A percentile compares a stretch with the other conserved stretches of the same genome.
These are phyloP conservation scores for Aspergillus wentii DNA, from an alignment of 495 filamentous ascomycete species.

Conservation along the genomic window DNA sequence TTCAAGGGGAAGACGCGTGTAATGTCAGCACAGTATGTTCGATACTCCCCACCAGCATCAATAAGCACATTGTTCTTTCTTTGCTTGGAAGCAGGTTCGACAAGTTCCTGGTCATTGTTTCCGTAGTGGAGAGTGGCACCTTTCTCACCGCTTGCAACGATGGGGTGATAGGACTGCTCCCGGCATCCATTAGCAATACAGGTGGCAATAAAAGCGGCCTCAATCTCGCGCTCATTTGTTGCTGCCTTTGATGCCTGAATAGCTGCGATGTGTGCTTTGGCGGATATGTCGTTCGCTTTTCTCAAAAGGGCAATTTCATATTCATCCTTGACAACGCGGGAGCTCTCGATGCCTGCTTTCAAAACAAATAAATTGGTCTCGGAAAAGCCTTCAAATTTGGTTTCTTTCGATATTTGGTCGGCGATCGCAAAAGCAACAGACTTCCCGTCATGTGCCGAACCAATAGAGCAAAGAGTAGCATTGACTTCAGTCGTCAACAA, in stretches of 20 bases:
- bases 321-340: constrained; percentile 73
- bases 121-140: constrained; percentile 87
- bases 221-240: constrained; percentile 76
- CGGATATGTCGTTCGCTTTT: constrained; percentile 77
- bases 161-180: constrained; percentile 80
- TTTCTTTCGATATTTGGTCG: constrained; percentile 60
- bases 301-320: constrained; percentile 81
- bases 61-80: constrained; percentile 72
- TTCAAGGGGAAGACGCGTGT: constrained; percentile 84
- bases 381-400: constrained; percentile 60
- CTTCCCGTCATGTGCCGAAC: constrained; percentile 38
- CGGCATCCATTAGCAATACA: constrained; percentile 70
- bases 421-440: constrained; percentile 64
- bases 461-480: constrained; percentile 46
- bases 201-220: constrained; percentile 69
- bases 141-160: constrained; percentile 70
- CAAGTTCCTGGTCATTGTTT: constrained; percentile 64
- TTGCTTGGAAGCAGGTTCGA: constrained; percentile 27
- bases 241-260: constrained; percentile 60
- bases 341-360: constrained; percentile 72
- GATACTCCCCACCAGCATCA: constrained; percentile 79
- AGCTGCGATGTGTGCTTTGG: constrained; percentile 68
- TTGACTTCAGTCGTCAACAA: constrained; percentile 66
- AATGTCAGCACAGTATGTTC: constrained; percentile 80
- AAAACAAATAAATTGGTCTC: constrained; percentile 56